Base-by-base conservation (phyloP, 495 filamentous ascomycete genomes). In the Barbatosphaeria neglecta region DNA sequence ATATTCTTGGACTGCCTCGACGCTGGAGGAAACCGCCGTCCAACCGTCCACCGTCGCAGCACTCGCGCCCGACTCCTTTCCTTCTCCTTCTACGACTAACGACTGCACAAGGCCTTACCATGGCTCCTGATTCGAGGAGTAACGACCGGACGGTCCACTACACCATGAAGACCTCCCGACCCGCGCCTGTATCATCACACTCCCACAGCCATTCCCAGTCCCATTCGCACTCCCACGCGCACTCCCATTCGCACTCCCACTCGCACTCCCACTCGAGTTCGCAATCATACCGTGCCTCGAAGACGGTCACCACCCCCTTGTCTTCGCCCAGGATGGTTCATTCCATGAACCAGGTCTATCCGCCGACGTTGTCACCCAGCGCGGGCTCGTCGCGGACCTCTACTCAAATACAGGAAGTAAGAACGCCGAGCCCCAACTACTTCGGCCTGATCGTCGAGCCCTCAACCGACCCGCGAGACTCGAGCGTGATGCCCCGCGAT, bases 371-470 rank as follows among this genome's bases (percentile, higher is more conserved):
- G 49, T 65, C 63, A n/a, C 59, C 59, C 44, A 47, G 67, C 63
- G 51, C 41, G 13, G 37, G 52, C 41, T 35, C 31, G 3, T 41
- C 60, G 53, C 8, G 52, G 44, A 41, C 22, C 2, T 22, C 39
- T 15, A 47, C 45, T 16, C 31, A 35, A 6, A 50, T 52, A 6
- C 51, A 51, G 24, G 68, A 72, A 35, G 62, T 56, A 38, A 64
- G 68, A 24, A 62, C 73, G 6, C 59, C 82, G 17, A 87, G 83
- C 57, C 83, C 86, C 17, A 87, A 83, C 58, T 95, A 95, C 62
- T 95, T 95, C 53, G 83, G 82, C 39, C 72, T 92, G 41, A 66
- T 72, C 23, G 65, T 84, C 44, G 83, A 90, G 37, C 68, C 75
- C 24, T 48, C 63, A 19, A 68, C 55, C 40, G 81, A 84, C 50